A percentile compares a stretch with the other conserved stretches of the same genome.
Evolutionary conservation across 116 monocot species (phyloP).

Genomic region (Thalassia testudinum): DNA sequence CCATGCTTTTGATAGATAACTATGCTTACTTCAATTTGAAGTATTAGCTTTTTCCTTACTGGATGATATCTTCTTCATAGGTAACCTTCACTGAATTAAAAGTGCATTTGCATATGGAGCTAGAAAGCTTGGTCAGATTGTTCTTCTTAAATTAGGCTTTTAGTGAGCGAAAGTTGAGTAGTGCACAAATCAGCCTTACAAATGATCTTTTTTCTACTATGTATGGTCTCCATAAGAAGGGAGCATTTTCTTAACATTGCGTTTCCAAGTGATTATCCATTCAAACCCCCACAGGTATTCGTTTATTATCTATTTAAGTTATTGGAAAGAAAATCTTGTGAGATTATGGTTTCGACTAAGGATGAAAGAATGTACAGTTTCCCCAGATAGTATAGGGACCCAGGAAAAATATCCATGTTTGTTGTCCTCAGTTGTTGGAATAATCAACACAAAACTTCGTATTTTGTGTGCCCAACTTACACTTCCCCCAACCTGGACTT

Average conservation of each 20-base stretch:
- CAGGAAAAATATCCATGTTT: too few relatives aligned
- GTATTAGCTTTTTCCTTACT: too few relatives aligned
- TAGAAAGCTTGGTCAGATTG: conserved; percentile 40
- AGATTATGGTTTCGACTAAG: not conserved
- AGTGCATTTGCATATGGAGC: conserved; percentile 84
- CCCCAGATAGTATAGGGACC: not conserved
- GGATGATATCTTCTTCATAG: conserved; percentile 22
- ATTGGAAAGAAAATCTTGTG: not conserved
- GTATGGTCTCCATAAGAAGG: conserved; percentile 85
- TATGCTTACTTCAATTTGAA: too few relatives aligned
- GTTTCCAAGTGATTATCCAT: conserved; percentile 80
- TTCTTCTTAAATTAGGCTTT: too few relatives aligned
- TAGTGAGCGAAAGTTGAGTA: too few relatives aligned
- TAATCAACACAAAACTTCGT: too few relatives aligned
- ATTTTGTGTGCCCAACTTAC: too few relatives aligned
- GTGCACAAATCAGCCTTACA: too few relatives aligned
- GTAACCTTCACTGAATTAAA: conserved; percentile 62
- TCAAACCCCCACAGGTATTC: conserved; percentile 84
- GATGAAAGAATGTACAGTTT: not conserved
- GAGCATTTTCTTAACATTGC: conserved; percentile 75
- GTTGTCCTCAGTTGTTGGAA: too few relatives aligned
- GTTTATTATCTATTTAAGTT: not conserved
- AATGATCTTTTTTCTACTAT: too few relatives aligned
- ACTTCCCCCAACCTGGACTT: too few relatives aligned
- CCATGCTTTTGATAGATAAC: too few relatives aligned